These are phyloP conservation scores for Biscogniauxia mediterranea DNA, from an alignment of 2,329 filamentous ascomycete species.

Conservation along the genomic window DNA sequence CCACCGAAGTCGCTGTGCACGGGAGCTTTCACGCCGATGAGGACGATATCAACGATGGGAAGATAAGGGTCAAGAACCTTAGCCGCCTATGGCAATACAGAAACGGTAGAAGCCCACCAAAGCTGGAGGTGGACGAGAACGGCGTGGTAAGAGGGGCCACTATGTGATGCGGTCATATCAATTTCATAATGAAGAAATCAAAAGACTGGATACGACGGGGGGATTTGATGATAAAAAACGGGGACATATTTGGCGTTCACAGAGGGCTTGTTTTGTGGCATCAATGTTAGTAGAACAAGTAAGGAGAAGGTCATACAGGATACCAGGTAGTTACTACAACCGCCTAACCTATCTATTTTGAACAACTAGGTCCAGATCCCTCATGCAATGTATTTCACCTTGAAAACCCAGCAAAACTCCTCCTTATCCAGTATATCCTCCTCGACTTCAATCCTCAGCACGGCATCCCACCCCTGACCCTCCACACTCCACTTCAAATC, in stretches of 20 bases:
- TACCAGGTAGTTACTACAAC: too few species aligned
- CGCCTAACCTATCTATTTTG: too few species aligned
- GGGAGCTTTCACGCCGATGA: constrained; percentile 29
- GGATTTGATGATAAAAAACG: not conserved
- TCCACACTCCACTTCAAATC: constrained; percentile 24
- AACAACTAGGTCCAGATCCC: too few species aligned
- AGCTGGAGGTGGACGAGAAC: constrained; percentile 34
- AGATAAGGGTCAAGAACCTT: constrained; percentile 57
- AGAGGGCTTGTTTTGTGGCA: too few species aligned
- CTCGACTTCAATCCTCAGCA: constrained; percentile 18
- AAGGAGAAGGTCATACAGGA: too few species aligned
- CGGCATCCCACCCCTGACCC: constrained; percentile 9
- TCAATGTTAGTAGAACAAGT: too few species aligned
- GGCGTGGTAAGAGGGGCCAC: constrained; percentile 36
- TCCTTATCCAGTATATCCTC: constrained; percentile 24
- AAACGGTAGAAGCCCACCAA: constrained; percentile 54
- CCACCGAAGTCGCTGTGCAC: constrained; percentile 37
- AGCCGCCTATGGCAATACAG: constrained; percentile 63
- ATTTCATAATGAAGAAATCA: not conserved
- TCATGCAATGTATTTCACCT: constrained; percentile 20
- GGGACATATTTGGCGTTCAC: not conserved
- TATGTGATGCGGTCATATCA: constrained; percentile 4
- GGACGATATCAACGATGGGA: constrained; percentile 31
- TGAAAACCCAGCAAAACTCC: constrained; percentile 29
- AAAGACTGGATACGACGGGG: not conserved